These are phyloP conservation scores for Trichoderma lentiforme DNA, from an alignment of 2,329 filamentous ascomycete genomes.

Conservation along the genomic window DNA sequence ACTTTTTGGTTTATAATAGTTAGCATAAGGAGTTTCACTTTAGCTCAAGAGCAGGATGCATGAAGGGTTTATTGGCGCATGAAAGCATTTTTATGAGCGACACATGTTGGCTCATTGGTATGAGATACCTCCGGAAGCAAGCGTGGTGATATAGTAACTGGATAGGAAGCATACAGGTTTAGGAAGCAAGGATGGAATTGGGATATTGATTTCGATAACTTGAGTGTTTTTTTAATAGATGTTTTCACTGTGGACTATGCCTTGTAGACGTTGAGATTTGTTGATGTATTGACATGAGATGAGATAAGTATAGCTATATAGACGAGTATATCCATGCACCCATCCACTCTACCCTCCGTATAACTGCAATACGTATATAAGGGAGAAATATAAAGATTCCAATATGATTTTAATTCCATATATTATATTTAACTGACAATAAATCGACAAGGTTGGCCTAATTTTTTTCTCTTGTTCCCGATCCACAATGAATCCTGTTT, in stretches of 20 bases:
- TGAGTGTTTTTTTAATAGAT: background rate
- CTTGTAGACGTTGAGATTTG: background rate
- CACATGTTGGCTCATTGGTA: background rate
- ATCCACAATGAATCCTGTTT: background rate
- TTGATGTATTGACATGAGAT: background rate
- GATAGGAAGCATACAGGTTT: background rate
- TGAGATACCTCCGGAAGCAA: background rate
- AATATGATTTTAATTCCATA: background rate
- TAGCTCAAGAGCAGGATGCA: background rate
- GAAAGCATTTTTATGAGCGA: background rate
- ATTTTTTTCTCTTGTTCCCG: constrained; percentile 3
- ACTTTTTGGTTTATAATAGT: background rate
- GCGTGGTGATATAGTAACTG: background rate
- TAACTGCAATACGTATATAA: no score
- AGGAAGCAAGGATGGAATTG: background rate
- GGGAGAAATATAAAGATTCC: background rate
- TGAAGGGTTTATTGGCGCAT: background rate
- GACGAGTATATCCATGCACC: no score
- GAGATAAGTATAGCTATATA: background rate
- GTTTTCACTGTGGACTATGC: background rate
- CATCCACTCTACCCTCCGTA: no score
- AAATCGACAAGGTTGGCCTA: background rate
- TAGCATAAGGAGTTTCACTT: background rate
- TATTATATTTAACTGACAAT: background rate
- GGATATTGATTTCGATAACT: background rate